Conservation (phyloP, 208 protist genomes). For the Trypanosomatidae sp. region DNA sequence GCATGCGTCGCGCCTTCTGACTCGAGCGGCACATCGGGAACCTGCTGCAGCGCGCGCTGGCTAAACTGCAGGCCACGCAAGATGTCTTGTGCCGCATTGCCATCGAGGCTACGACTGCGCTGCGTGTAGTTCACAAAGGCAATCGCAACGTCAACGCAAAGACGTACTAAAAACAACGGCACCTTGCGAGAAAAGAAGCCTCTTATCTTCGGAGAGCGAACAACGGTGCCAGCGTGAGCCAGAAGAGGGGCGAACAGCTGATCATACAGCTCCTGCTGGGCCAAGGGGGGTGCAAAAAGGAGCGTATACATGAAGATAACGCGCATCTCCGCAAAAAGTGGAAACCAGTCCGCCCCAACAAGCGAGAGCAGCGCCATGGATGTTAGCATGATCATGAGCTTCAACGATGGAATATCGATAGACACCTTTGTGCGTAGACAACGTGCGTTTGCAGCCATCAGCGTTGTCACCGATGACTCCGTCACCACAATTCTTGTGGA, state of each 20-base stretch:
- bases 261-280: slow-evolving; percentile 65
- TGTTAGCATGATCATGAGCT: slow-evolving; percentile 71
- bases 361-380: slow-evolving; percentile 41
- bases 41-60: slow-evolving; percentile 43
- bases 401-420: slow-evolving; percentile 38
- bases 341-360: slow-evolving; percentile 44
- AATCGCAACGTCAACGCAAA: slow-evolving; percentile 35
- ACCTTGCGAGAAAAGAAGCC: slow-evolving; percentile 31
- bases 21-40: slow-evolving; percentile 20
- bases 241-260: slow-evolving; percentile 45
- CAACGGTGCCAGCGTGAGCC: slow-evolving; percentile 9
- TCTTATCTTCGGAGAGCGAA: slow-evolving; percentile 33
- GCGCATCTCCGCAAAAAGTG: slow-evolving; percentile 62
- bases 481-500: slow-evolving; percentile 8
- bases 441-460: not conserved
- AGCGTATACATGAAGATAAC: slow-evolving; percentile 63
- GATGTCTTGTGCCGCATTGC: slow-evolving; percentile 50
- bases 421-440: slow-evolving; percentile 5
- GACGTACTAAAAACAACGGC: slow-evolving; percentile 32
- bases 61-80: slow-evolving; percentile 50
- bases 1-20: slow-evolving; percentile 10
- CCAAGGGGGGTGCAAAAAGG: slow-evolving; percentile 41
- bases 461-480: not conserved
- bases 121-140: slow-evolving; percentile 45
- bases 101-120: slow-evolving; percentile 27